Base-by-base conservation (phyloP, 768 basidiomycete genomes). In the Gloeopeniophorella convolvens region DNA sequence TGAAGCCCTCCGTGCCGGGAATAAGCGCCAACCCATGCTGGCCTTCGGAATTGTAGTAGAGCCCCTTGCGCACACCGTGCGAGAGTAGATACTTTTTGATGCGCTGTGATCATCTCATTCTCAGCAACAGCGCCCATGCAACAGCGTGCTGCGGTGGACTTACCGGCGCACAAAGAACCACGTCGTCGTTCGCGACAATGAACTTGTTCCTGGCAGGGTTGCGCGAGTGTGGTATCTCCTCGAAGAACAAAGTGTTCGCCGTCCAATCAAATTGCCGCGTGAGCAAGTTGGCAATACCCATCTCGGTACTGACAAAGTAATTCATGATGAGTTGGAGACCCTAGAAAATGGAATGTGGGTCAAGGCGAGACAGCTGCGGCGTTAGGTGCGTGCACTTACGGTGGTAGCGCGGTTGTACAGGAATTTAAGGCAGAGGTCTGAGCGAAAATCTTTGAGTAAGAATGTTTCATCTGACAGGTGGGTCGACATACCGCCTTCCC, bases 381-480 rank as follows among this genome's bases (percentile, higher is more conserved):
- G 23, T 27, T 56, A 37, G 36, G 41, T 26, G 33, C 39, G 45
- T 23, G 15, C 39, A 68, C 78, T 54, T 66, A 84, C 87, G 26
- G 78, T 84, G 40, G 66, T 71, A 42, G 83, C 82, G 24, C 71
- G 73, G 6, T 79, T 74, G 64, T 94, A 95, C 45, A 93, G 71
- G 67, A 95, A 95, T 62, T 91, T 92, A 69, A 86, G 88, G 64
- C 92, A 94, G 23, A 94, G 80, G 66, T 92, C 90, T 86, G 59
- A 18, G 23, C 28, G 10, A 24, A 26, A n/a, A 37, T 46, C 48
- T n/a, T 23, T 28, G 34, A 50, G 27, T 43, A 49, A 37, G 3
- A 32, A 12, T 9, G 5, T 12, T n/a, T 7, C 3, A 27, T 45
- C 13, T 23, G 4, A 28, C 4, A 30, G 50, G n/a, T 11, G 27